These are phyloP conservation scores for Neobulgaria alba DNA, from an alignment of 2,329 filamentous ascomycete species.

Conservation along the genomic window DNA sequence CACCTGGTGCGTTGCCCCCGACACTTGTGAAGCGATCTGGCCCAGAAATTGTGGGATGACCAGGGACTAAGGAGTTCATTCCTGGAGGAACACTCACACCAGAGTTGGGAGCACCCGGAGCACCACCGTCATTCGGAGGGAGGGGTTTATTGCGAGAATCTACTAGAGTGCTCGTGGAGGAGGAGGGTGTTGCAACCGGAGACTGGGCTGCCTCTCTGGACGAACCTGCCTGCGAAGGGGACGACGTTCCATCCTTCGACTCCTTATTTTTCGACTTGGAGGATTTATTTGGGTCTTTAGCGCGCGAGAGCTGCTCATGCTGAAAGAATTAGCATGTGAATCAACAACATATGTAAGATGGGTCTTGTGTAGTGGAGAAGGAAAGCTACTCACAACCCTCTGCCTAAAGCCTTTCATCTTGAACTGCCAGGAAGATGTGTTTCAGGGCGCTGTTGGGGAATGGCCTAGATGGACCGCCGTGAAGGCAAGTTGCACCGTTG, in stretches of 20 bases:
- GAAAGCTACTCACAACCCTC: slow-evolving; percentile 68
- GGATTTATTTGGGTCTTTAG: slow-evolving; percentile 77
- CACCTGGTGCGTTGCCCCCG: slow-evolving; percentile 31
- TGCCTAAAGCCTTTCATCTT: slow-evolving; percentile 97
- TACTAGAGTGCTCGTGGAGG: slow-evolving; percentile 79
- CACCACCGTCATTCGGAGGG: slow-evolving; percentile 43
- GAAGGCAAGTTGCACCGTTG: too few species aligned
- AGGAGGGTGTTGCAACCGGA: slow-evolving; percentile 68
- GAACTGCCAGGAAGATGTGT: too few species aligned
- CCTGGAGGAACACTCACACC: slow-evolving; percentile 25
- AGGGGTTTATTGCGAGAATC: slow-evolving; percentile 78
- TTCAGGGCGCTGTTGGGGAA: too few species aligned
- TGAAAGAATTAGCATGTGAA: slow-evolving; percentile 40
- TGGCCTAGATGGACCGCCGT: too few species aligned
- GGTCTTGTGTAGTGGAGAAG: slow-evolving; percentile 6
- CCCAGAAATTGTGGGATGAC: slow-evolving; percentile 23
- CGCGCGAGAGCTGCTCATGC: slow-evolving; percentile 81
- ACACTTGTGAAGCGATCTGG: slow-evolving; percentile 37
- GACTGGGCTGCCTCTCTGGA: slow-evolving; percentile 50
- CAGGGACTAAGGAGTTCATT: slow-evolving; percentile 24
- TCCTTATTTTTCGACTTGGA: slow-evolving; percentile 64
- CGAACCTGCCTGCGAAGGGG: slow-evolving; percentile 49
- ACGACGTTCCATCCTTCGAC: slow-evolving; percentile 67
- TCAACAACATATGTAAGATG: slow-evolving; percentile 3
- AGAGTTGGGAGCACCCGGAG: slow-evolving; percentile 12